A percentile compares a stretch with the other conserved stretches of the same genome.
Evolutionary conservation across 768 basidiomycete genomes (phyloP).

Genomic region (Filobasidium floriforme): DNA sequence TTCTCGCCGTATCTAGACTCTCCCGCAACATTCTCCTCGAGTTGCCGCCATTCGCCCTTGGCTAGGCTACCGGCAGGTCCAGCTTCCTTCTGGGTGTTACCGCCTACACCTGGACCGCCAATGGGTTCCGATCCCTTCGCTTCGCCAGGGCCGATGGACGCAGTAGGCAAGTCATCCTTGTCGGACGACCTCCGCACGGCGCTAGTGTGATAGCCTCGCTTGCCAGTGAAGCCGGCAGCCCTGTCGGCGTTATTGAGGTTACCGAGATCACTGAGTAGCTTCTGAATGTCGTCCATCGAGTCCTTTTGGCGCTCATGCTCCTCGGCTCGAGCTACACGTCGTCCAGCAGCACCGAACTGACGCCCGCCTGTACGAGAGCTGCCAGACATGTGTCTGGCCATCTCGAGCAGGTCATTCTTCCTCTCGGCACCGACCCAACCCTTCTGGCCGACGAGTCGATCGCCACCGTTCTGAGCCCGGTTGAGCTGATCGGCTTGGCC

Average conservation of each 20-base stretch:
- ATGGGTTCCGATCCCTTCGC: slow-evolving; percentile 4
- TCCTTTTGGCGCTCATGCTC: slow-evolving; percentile 2
- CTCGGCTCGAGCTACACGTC: neutral
- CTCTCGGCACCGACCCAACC: slow-evolving; percentile 7
- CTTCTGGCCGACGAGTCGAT: slow-evolving; percentile 1
- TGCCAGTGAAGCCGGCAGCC: neutral
- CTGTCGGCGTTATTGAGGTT: neutral
- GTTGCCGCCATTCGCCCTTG: slow-evolving; percentile 22
- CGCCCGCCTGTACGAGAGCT: too few relatives aligned
- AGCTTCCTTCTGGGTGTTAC: neutral
- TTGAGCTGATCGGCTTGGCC: neutral
- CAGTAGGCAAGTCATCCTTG: slow-evolving; percentile 16
- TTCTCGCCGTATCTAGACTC: slow-evolving; percentile 20
- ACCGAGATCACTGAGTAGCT: slow-evolving; percentile 1
- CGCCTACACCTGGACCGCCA: slow-evolving; percentile 22
- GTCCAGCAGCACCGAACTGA: neutral
- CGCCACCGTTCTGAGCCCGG: neutral
- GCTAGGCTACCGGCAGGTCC: slow-evolving; percentile 8
- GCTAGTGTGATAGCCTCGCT: neutral
- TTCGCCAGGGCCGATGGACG: neutral
- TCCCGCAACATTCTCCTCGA: slow-evolving; percentile 22
- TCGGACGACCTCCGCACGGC: neutral
- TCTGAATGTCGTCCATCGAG: neutral
- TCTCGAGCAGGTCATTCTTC: neutral
- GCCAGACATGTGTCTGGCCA: neutral